A percentile compares a stretch with the other conserved stretches of the same genome.
Evolutionary conservation across 306 rosid species (phyloP).

Genomic region (Castanea sativa): DNA sequence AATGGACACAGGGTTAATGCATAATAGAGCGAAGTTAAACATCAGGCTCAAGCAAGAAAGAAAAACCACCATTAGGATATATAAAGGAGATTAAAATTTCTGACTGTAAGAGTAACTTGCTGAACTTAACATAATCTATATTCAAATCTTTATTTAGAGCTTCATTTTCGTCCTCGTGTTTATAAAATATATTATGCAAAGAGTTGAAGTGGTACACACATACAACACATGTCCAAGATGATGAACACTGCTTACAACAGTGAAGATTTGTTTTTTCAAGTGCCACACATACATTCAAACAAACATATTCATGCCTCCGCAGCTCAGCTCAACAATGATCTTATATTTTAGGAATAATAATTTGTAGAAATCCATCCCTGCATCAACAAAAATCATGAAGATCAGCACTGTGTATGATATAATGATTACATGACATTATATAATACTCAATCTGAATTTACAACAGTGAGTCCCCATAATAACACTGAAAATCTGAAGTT

Average conservation of each 20-base stretch:
- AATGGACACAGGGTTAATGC: no score
- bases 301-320: neutral
- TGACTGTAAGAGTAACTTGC: no score
- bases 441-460: neutral
- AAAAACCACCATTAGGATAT: no score
- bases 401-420: neutral
- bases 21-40: no score
- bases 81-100: no score
- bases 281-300: neutral
- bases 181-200: neutral
- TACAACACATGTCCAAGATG: neutral
- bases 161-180: neutral
- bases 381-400: slow-evolving; percentile 12
- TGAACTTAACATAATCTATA: no score
- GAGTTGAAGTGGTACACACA: neutral
- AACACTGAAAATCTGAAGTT: neutral
- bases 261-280: neutral
- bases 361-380: slow-evolving; percentile 83
- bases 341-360: slow-evolving; percentile 62
- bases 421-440: neutral
- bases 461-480: neutral
- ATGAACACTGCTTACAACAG: neutral
- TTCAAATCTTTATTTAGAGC: no score
- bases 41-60: no score
- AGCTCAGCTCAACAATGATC: slow-evolving; percentile 15